Evolutionary conservation across 805 yeast genomes (phyloP), one percentile per base, ranked within the genome.

Genomic region (Yarrowia bubula): DNA sequence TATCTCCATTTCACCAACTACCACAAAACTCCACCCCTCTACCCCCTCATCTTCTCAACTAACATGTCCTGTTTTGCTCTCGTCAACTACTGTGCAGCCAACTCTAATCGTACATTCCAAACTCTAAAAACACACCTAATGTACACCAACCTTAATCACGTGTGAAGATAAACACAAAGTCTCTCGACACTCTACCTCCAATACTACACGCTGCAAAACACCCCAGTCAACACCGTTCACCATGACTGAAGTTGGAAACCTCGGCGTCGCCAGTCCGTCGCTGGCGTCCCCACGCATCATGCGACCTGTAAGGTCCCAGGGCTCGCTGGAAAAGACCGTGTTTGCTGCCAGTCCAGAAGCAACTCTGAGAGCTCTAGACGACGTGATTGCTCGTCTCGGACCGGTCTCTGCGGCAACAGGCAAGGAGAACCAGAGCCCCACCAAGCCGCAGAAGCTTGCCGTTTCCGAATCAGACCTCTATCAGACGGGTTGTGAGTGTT

Each of bases 351-450:
- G 55, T 35, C 55, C 55, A 8, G 55, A 48, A 8, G 55, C 55
- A 11, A 39, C 60, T 7, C 28, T 51, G 8, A 38, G 44, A 51
- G 44, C 44, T 8, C 28, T 55, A 10, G 61, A 55, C 31, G 61
- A 41, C 46, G 61, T 55, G 61, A 55, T 55, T 41, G 47, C 47
- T 2, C 35, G 47, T 2, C 37, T 41, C 1, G 61, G 61, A 31
- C 47, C 61, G 7, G 38, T 39, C 3, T 15, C 61, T 31, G 46
- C n/a, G 28, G 37, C 60, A 6, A 7, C 60, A 3, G 61, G 61
- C 13, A 55, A 55, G 47, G 61, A 55, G 11, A 55, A 55, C 61
- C 46, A 55, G 61, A 55, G 61, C 38, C 61, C 61, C 13, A 41
- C 37, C 4, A 55, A 55, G 38, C 61, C 47, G 8, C 28, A 13